Conservation (phyloP, 108 stramenopile species). For the Skeletonema grethae region DNA sequence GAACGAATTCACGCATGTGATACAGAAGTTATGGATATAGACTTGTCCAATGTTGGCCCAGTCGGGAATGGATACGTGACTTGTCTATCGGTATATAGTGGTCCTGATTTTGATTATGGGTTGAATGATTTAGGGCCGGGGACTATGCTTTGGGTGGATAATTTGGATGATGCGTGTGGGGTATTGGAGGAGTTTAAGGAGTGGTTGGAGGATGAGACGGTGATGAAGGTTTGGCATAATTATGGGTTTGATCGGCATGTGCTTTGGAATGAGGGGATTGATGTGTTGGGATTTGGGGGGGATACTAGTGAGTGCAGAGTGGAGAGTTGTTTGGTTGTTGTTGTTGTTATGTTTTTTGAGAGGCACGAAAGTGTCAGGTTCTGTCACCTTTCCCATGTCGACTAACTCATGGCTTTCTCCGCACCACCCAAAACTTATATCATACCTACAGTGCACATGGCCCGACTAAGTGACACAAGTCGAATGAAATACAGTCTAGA, state of each 20-base stretch:
- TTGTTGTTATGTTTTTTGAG: background rate
- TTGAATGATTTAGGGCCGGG: slow-evolving; percentile 55
- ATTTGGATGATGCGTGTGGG: slow-evolving; percentile 83
- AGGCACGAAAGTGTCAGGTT: too few relatives aligned
- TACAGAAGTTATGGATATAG: slow-evolving; percentile 98
- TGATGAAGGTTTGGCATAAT: slow-evolving; percentile 97
- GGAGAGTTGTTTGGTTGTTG: background rate
- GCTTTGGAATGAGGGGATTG: slow-evolving; percentile 93
- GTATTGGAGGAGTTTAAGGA: slow-evolving; percentile 86
- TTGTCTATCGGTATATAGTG: slow-evolving; percentile 89
- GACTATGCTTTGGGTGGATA: slow-evolving; percentile 89
- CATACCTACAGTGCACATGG: slow-evolving; percentile 92
- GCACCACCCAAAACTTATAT: background rate
- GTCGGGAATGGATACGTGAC: slow-evolving; percentile 97
- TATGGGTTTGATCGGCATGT: slow-evolving; percentile 99
- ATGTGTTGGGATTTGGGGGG: slow-evolving; percentile 85
- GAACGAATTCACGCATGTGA: slow-evolving; percentile 89
- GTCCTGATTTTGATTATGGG: slow-evolving; percentile 92
- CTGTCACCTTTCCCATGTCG: too few relatives aligned
- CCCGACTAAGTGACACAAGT: slow-evolving; percentile 88
- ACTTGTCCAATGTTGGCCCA: slow-evolving; percentile 83
- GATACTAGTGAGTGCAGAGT: slow-evolving; percentile 72
- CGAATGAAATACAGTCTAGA: slow-evolving; percentile 85
- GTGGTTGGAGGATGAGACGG: slow-evolving; percentile 78
- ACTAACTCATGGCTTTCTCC: background rate